Evolutionary conservation across 2,329 filamentous ascomycete species (phyloP), one percentile per base, ranked within the genome.

Genomic region (Fusarium sp.): DNA sequence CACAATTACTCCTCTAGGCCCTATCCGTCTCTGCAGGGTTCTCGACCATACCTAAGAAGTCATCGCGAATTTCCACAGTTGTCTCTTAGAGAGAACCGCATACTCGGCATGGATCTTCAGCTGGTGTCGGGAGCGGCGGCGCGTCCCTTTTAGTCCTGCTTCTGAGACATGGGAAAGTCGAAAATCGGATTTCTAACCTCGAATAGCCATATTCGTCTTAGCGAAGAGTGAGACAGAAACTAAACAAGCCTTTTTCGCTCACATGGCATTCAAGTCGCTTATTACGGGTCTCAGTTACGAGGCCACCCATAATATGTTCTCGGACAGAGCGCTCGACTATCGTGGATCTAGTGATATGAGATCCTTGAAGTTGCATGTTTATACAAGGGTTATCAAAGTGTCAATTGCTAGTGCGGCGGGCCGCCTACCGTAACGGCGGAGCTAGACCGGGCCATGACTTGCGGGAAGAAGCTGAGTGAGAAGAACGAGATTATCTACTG

Each of bases 301-400:
- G 41, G 61, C 43, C 34, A 39, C 26, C 31, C 49, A 21, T 44
- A 39, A 19, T n/a, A 44, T 37, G 18, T 25, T 19, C 42, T 59
- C 48, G 55, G 62, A 41, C 19, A 48, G 42, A 12, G 43, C 60
- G 60, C 28, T 46, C 34, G 42, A 67, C 65, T 70, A 70, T 64
- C 58, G 51, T 50, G 62, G 54, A 45, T 50, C 52, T 70, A 57
- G 42, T 44, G 45, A 43, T 49, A n/a, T 48, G 26, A n/a, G n/a
- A 68, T 54, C 62, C 67, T 51, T 68, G 67, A 23, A 62, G 44
- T 42, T 46, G 49, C 57, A 70, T 62, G 55, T 70, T 67, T 65
- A 41, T 56, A 55, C 61, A 43, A 26, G 52, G 65, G 44, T 58
- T 39, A 7, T 41, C 23, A 48, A 48, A 14, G 19, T 57, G 44